A percentile compares a stretch with the other conserved stretches of the same genome.
phyloP scores from a whole-genome alignment of 1,139 yeast species.

The Candida neerlandica region DNA sequence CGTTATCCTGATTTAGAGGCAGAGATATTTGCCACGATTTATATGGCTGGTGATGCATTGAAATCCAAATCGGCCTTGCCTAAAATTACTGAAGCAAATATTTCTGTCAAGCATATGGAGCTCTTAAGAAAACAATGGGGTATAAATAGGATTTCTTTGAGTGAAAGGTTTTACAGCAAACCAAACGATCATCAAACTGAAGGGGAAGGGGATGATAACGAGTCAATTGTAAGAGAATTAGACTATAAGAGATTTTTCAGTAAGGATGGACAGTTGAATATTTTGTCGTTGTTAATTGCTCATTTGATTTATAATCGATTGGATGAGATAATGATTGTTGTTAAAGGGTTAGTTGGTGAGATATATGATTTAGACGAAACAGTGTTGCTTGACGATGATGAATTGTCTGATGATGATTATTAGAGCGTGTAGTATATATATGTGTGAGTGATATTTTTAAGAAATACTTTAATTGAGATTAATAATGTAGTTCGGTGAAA shows the following conservation, averaged over 20 bases:
- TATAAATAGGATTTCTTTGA: slow-evolving; percentile 23
- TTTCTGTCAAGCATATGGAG: slow-evolving; percentile 36
- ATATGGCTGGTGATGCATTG: slow-evolving; percentile 38
- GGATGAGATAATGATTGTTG: slow-evolving; percentile 33
- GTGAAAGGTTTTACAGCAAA: slow-evolving; percentile 28
- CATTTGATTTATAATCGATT: slow-evolving; percentile 37
- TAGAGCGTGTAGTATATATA: background rate
- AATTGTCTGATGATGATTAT: slow-evolving; percentile 6
- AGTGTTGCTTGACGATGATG: slow-evolving; percentile 11
- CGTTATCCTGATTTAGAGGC: slow-evolving; percentile 32
- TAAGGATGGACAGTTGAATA: slow-evolving; percentile 35
- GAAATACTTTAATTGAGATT: no score
- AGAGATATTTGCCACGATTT: slow-evolving; percentile 32
- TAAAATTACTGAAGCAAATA: slow-evolving; percentile 35
- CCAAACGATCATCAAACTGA: slow-evolving; percentile 5
- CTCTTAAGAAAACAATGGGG: slow-evolving; percentile 36
- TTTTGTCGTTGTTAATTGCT: slow-evolving; percentile 31
- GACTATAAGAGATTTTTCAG: slow-evolving; percentile 33
- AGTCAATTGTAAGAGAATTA: slow-evolving; percentile 22
- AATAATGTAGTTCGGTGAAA: background rate
- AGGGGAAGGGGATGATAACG: slow-evolving; percentile 12
- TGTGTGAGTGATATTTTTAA: background rate
- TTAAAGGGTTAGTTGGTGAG: slow-evolving; percentile 42
- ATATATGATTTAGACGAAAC: slow-evolving; percentile 27
- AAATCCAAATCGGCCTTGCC: slow-evolving; percentile 32